Evolutionary conservation across 2,329 filamentous ascomycete species (phyloP).

Genomic region (Monosporascus sp.): DNA sequence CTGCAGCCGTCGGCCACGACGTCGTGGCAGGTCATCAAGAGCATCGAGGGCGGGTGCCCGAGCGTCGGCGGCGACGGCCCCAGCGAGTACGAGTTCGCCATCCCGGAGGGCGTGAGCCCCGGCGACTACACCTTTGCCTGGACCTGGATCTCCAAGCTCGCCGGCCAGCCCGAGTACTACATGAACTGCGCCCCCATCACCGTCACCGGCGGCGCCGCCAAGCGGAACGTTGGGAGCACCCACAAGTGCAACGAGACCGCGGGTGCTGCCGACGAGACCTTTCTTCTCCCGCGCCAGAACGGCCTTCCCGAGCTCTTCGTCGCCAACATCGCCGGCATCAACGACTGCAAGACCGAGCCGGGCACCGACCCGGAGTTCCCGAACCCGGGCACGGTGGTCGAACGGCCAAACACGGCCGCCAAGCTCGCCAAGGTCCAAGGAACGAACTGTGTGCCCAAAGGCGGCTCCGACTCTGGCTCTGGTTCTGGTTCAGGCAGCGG

Average conservation of each 20-base stretch:
- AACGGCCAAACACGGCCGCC: slow-evolving; percentile 30
- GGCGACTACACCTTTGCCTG: slow-evolving; percentile 65
- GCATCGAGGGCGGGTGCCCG: slow-evolving; percentile 64
- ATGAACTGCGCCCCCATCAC: slow-evolving; percentile 69
- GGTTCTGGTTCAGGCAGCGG: slow-evolving; percentile 1
- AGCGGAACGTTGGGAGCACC: slow-evolving; percentile 6
- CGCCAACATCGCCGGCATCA: slow-evolving; percentile 51
- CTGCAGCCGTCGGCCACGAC: slow-evolving; percentile 29
- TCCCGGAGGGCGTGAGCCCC: slow-evolving; percentile 55
- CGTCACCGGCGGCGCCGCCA: slow-evolving; percentile 35
- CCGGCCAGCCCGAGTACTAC: slow-evolving; percentile 70
- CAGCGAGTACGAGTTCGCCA: slow-evolving; percentile 48
- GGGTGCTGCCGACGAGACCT: slow-evolving; percentile 23
- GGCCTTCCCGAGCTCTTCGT: slow-evolving; percentile 62
- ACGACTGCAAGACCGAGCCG: slow-evolving; percentile 49
- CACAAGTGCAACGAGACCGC: slow-evolving; percentile 15
- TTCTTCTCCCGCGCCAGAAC: slow-evolving; percentile 32
- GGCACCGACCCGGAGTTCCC: slow-evolving; percentile 55
- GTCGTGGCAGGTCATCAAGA: slow-evolving; percentile 67
- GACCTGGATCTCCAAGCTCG: slow-evolving; percentile 68
- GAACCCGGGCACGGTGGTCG: slow-evolving; percentile 52
- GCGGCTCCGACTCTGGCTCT: slow-evolving; percentile 17
- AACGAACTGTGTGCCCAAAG: slow-evolving; percentile 24
- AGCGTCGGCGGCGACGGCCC: slow-evolving; percentile 34
- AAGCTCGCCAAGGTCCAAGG: slow-evolving; percentile 21